phyloP scores from a whole-genome alignment of 202 grass and related monocot species.

The Elaeis oleifera region DNA sequence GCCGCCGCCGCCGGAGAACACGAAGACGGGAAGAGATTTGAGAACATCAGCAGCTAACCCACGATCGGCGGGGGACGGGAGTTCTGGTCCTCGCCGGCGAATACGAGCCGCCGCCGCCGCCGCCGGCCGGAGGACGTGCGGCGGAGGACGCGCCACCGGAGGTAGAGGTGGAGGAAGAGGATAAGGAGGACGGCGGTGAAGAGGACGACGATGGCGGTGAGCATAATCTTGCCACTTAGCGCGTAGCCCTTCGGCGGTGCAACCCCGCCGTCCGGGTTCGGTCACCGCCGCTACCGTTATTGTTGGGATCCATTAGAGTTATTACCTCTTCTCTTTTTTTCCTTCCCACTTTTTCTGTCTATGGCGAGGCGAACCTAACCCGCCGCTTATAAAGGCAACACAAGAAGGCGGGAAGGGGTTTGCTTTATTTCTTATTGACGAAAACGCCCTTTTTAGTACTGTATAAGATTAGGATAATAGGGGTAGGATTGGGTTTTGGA shows the following conservation, averaged over 20 bases:
- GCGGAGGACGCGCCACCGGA: conserved; percentile 53
- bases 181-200: conserved; percentile 47
- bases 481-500: too few relatives aligned
- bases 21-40: conserved; percentile 13
- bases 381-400: too few relatives aligned
- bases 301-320: too few relatives aligned
- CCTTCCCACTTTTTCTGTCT: too few relatives aligned
- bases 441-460: too few relatives aligned
- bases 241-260: conserved; percentile 3
- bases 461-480: too few relatives aligned
- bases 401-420: too few relatives aligned
- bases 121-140: neutral
- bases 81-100: conserved; percentile 10
- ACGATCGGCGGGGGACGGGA: neutral
- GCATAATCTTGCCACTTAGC: conserved; percentile 24
- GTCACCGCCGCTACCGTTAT: too few relatives aligned
- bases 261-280: too few relatives aligned
- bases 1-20: neutral
- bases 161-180: conserved; percentile 50
- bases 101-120: conserved; percentile 12
- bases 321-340: too few relatives aligned
- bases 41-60: conserved; percentile 6
- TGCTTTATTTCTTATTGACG: too few relatives aligned
- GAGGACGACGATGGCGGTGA: conserved; percentile 29
- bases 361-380: too few relatives aligned